Evolutionary conservation across 1,139 yeast genomes (phyloP), one percentile per base, ranked within the genome.

Genomic region (Nakaseomyces nivariensis): DNA sequence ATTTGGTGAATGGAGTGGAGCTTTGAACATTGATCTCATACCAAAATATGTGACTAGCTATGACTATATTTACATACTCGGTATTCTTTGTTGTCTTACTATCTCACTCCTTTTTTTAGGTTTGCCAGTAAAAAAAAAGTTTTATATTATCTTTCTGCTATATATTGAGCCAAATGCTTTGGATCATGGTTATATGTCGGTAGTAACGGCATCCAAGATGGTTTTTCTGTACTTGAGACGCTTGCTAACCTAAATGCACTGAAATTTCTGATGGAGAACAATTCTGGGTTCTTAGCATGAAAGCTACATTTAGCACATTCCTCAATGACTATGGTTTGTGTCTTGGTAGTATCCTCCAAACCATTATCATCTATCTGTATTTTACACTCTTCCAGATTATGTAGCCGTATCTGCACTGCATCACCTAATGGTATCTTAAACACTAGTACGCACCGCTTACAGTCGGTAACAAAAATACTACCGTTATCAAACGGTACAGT

Each of bases 321-420:
- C 48, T 61, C 65, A 4, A 60, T 45, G 5, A 60, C 45, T 4
- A 61, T 56, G 3, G 53, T 53, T 45, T 60, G 63, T 13, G 32
- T 37, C 2, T 37, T 41, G 5, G 7, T n/a, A 4, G 17, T 13
- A 24, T 27, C 13, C 31, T 22, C 8, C 33, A 40, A 11, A 27
- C 27, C 25, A 37, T 26, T 43, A 4, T 45, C 8, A 7, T 46
- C 46, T 3, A 58, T 51, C 32, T 45, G 45, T 24, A 60, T 44
- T 32, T 51, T 50, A 46, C 64, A 61, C 24, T 54, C 46, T 2
- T 38, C 5, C 26, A 61, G 40, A 22, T 49, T 50, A 41, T 54
- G 60, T 9, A 60, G 49, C 42, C 65, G 52, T 22, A 61, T 22
- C 48, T 61, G 65, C 6, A 59, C 48, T 3, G 48, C 48, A 36